Evolutionary conservation across 768 basidiomycete species (phyloP).

Genomic region (Botryobasidium botryosum): DNA sequence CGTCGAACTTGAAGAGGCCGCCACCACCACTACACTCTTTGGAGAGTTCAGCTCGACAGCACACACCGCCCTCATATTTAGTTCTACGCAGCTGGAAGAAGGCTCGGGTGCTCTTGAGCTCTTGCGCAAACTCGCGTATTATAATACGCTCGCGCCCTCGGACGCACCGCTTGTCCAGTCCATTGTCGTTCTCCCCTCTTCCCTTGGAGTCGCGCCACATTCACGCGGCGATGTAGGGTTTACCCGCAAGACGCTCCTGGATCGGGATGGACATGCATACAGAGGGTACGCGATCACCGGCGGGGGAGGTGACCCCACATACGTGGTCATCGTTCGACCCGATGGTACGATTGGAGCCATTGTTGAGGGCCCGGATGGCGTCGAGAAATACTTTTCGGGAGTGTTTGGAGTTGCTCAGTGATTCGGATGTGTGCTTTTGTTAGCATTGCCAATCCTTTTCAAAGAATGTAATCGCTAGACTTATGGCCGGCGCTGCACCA

Average conservation of each 20-base stretch:
- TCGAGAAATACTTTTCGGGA: conserved; percentile 10
- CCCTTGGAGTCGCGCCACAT: neutral
- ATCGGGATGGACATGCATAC: neutral
- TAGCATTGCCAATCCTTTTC: too few relatives aligned
- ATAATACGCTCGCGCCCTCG: too few relatives aligned
- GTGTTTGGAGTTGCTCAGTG: too few relatives aligned
- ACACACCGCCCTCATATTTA: conserved; percentile 28
- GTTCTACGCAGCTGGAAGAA: conserved; percentile 11
- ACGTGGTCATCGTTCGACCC: conserved; percentile 13
- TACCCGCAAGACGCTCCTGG: neutral
- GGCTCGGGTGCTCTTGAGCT: conserved; percentile 10
- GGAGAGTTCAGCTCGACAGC: conserved; percentile 20
- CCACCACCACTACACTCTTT: conserved; percentile 20
- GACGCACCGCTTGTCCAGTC: too few relatives aligned
- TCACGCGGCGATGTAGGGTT: neutral
- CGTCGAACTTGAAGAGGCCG: too few relatives aligned
- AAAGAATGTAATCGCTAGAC: too few relatives aligned
- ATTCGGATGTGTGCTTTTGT: too few relatives aligned
- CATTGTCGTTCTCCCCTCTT: neutral
- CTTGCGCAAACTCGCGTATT: conserved; percentile 2
- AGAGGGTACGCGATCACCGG: conserved; percentile 11
- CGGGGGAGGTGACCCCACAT: neutral
- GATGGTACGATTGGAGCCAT: conserved; percentile 13
- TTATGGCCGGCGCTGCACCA: too few relatives aligned
- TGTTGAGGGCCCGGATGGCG: neutral